Evolutionary conservation across 495 filamentous ascomycete genomes (phyloP).

Genomic region (Daldinia decipiens): DNA sequence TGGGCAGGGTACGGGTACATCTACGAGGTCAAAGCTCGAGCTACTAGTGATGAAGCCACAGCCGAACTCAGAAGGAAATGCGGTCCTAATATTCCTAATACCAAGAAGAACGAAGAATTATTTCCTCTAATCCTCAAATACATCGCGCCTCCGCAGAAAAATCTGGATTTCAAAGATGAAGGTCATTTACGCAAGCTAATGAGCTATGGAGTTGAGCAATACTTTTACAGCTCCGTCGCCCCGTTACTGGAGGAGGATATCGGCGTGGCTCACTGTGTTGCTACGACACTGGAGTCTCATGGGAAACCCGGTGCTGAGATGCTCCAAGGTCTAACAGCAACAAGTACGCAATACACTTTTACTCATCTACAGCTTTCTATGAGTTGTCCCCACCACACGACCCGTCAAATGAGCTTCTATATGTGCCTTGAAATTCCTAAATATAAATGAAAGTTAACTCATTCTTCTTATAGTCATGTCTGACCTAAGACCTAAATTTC

Average conservation of each 20-base stretch:
- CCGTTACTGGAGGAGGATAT: constrained; percentile 24
- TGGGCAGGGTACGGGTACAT: constrained; percentile 61
- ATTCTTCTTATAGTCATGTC: constrained; percentile 1
- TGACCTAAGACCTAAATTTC: not conserved
- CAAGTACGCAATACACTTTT: constrained; percentile 17
- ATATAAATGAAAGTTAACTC: not conserved
- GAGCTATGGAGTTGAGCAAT: not conserved
- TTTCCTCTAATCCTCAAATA: not conserved
- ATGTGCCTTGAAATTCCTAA: not conserved
- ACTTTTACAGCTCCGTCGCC: not conserved
- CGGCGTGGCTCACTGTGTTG: constrained; percentile 48
- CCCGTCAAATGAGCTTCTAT: no score
- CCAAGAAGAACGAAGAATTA: not conserved
- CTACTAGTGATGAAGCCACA: constrained; percentile 19
- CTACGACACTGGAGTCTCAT: constrained; percentile 41
- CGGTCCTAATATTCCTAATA: not conserved
- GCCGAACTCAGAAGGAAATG: not conserved
- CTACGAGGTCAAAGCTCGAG: constrained; percentile 50
- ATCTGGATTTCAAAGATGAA: not conserved
- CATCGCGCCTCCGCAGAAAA: not conserved
- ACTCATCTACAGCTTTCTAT: not conserved
- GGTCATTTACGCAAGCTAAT: not conserved
- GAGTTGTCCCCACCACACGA: not conserved
- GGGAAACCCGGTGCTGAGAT: constrained; percentile 42
- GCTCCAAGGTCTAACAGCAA: constrained; percentile 49